A percentile compares a stretch with the other conserved stretches of the same genome.
Evolutionary conservation across 352 stramenopile species (phyloP).

Genomic region (Phytopythium helicoides): DNA sequence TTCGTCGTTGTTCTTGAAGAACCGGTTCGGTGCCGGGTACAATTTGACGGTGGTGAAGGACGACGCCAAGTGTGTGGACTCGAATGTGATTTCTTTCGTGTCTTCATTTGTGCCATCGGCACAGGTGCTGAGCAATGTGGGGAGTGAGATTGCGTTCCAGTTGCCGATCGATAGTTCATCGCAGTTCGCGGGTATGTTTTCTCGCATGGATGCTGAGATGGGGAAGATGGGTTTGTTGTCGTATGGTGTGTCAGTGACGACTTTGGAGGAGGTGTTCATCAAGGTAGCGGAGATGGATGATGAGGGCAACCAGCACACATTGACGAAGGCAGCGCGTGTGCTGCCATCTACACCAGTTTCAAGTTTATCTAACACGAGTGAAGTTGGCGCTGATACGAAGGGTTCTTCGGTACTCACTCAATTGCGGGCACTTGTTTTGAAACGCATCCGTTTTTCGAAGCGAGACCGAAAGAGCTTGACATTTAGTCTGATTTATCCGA

Average conservation of each 20-base stretch:
- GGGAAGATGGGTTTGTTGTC: slow-evolving; percentile 36
- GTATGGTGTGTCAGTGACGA: slow-evolving; percentile 81
- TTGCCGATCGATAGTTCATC: slow-evolving; percentile 45
- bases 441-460: slow-evolving; percentile 55
- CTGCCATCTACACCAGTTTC: too few species aligned
- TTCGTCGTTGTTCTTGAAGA: slow-evolving; percentile 82
- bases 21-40: slow-evolving; percentile 65
- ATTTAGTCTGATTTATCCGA: too few species aligned
- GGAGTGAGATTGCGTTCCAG: slow-evolving; percentile 68
- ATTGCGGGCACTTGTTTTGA: slow-evolving; percentile 45
- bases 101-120: slow-evolving; percentile 30
- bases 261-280: slow-evolving; percentile 82
- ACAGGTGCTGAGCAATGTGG: slow-evolving; percentile 61
- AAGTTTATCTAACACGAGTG: too few species aligned
- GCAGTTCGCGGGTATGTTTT: slow-evolving; percentile 63
- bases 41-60: slow-evolving; percentile 68
- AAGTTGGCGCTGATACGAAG: too few species aligned
- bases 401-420: too few species aligned
- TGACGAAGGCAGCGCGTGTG: too few species aligned
- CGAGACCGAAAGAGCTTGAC: slow-evolving; percentile 62
- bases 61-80: slow-evolving; percentile 24
- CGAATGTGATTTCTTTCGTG: slow-evolving; percentile 35
- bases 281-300: slow-evolving; percentile 55
- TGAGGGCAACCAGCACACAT: slow-evolving; percentile 35
- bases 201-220: slow-evolving; percentile 44